A percentile compares a stretch with the other conserved stretches of the same genome.
Conservation (phyloP, 495 filamentous ascomycete genomes). For the Talaromyces proteolyticus region DNA sequence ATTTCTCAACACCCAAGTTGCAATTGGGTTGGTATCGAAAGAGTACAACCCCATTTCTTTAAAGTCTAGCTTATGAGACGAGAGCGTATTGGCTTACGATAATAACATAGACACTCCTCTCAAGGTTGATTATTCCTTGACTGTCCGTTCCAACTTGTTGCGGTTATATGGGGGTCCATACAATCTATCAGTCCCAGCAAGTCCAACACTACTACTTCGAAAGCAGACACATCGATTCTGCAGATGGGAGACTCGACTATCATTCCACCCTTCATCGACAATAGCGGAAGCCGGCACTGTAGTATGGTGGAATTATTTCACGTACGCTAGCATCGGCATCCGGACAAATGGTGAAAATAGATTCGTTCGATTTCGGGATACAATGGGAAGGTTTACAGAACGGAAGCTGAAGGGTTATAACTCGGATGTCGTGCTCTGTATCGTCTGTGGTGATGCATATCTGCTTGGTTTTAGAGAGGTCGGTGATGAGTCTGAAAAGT, state of each 20-base stretch:
- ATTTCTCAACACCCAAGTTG: slow-evolving; percentile 21
- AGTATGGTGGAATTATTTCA: slow-evolving; percentile 36
- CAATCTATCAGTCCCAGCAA: slow-evolving; percentile 29
- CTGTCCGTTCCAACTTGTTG: slow-evolving; percentile 25
- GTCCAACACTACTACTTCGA: slow-evolving; percentile 35
- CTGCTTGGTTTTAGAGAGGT: slow-evolving; percentile 21
- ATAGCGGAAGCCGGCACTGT: slow-evolving; percentile 33
- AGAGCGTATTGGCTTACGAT: neutral
- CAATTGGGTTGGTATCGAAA: slow-evolving; percentile 39
- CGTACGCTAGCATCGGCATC: slow-evolving; percentile 29
- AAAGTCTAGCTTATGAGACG: neutral
- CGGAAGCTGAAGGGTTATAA: neutral
- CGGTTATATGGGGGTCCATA: slow-evolving; percentile 37
- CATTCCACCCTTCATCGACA: slow-evolving; percentile 20
- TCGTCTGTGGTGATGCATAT: slow-evolving; percentile 25
- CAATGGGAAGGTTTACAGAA: slow-evolving; percentile 11
- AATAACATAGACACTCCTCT: slow-evolving; percentile 24
- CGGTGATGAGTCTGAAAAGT: slow-evolving; percentile 2
- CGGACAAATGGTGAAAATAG: slow-evolving; percentile 22
- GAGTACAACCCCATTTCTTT: slow-evolving; percentile 13
- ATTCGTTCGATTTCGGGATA: slow-evolving; percentile 20
- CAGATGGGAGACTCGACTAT: slow-evolving; percentile 26
- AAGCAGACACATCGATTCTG: slow-evolving; percentile 33
- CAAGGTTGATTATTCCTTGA: slow-evolving; percentile 27
- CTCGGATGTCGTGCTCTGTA: slow-evolving; percentile 13